These are phyloP conservation scores for Larix kaempferi DNA, from an alignment of 75 land plant genomes.

Conservation along the genomic window DNA sequence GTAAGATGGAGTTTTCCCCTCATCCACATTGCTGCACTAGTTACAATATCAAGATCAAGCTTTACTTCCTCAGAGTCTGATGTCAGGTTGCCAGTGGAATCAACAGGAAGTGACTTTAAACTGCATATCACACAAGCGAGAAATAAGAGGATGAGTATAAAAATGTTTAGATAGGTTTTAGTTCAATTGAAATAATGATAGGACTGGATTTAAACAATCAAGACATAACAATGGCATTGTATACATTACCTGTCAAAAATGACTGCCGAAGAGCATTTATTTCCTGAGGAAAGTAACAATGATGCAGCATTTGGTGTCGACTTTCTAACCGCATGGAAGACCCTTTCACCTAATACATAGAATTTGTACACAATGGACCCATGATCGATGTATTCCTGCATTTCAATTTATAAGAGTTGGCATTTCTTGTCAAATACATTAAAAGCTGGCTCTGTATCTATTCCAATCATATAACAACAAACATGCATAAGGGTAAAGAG, in stretches of 20 bases:
- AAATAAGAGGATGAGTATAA: neutral
- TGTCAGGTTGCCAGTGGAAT: constrained; percentile 5
- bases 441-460: neutral
- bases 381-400: constrained; percentile 98
- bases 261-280: constrained; percentile 39
- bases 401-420: neutral
- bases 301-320: constrained; percentile 76
- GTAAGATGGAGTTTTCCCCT: constrained; percentile 64
- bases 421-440: neutral
- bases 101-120: constrained; percentile 84
- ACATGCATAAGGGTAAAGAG: too few relatives aligned
- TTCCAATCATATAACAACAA: neutral
- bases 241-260: constrained; percentile 75
- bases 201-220: neutral
- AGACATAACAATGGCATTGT: neutral
- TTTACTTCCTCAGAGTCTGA: constrained; percentile 15
- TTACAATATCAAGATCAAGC: constrained; percentile 68
- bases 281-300: constrained; percentile 34
- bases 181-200: neutral
- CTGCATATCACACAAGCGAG: constrained; percentile 26
- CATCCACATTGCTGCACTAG: constrained; percentile 67
- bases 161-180: neutral
- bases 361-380: constrained; percentile 77
- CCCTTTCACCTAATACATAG: constrained; percentile 71
- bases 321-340: constrained; percentile 76